Evolutionary conservation across 371 early-diverging fungal species (phyloP), one percentile per base, ranked within the genome.

Genomic region (Mucor circinelloides): DNA sequence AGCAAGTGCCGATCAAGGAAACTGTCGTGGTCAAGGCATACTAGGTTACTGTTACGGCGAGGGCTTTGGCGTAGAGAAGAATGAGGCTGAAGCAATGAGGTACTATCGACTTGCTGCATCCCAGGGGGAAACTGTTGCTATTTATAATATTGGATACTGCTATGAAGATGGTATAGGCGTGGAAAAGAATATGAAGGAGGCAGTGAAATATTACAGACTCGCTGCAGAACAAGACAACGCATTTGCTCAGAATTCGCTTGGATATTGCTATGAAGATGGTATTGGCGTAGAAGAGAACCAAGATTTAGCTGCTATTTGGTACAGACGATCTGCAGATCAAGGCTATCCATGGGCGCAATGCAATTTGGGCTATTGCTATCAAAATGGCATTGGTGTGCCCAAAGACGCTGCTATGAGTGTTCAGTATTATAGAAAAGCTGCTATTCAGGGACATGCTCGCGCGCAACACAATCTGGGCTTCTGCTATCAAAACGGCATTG

Each of bases 401-500:
- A 86, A 84, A 66, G 82, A 93, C 74, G 78, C 86, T 28, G 73
- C 68, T 15, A 66, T 76, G 55, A 93, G 91, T 19, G 86, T 87
- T 17, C 77, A 88, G 58, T 96, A 94, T 93, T 97, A 94, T 77
- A 83, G 81, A 32, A 81, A 82, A 63, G 93, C 95, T 0, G 93
- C 95, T 0, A 61, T 83, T 17, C 93, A 93, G 73, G 93, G 92
- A 28, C 91, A 94, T 69, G 86, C 91, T n/a, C 73, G 92, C 42
- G 94, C 95, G 54, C 92, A 94, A n/a, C n/a, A n/a, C n/a, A n/a
- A n/a, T n/a, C n/a, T n/a, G n/a, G n/a, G n/a, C n/a, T n/a, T n/a
- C n/a, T 93, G 92, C 64, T 94, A 91, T 81, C 94, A 95, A 72
- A 90, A 94, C 83, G 89, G 83, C n/a, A 84, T 92, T 40, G 95